Conservation (phyloP, 2,329 filamentous ascomycete species). For the Apiospora marii region DNA sequence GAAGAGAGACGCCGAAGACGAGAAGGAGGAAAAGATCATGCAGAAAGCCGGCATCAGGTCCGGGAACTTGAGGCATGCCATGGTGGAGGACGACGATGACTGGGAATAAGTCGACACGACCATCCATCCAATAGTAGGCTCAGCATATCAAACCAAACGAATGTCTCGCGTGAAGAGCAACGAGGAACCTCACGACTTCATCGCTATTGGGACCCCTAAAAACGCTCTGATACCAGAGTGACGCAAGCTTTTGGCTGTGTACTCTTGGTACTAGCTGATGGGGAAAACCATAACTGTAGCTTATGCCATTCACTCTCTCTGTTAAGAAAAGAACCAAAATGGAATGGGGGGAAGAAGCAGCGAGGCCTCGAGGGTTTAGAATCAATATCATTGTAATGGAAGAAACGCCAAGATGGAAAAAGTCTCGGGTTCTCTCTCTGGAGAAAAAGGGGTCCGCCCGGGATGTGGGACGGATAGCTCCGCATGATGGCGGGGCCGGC, state of each 20-base stretch:
- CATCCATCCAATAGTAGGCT: not conserved
- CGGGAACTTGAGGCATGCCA: constrained; percentile 56
- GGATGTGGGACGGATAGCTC: constrained; percentile 16
- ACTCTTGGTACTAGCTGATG: not conserved
- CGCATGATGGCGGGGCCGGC: constrained; percentile 14
- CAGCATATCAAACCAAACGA: not conserved
- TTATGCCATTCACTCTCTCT: not conserved
- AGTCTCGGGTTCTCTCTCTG: not conserved
- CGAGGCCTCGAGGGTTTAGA: not conserved
- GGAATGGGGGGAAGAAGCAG: not conserved
- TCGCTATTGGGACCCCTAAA: not conserved
- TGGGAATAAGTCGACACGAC: constrained; percentile 59
- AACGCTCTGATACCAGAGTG: constrained; percentile 11
- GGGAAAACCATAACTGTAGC: not conserved
- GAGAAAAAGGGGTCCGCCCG: constrained; percentile 3
- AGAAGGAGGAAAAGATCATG: constrained; percentile 63
- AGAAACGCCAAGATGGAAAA: not conserved
- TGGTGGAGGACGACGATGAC: constrained; percentile 62
- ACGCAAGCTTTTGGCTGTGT: not conserved
- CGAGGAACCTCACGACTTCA: not conserved
- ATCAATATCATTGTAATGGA: not conserved
- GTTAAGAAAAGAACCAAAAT: not conserved
- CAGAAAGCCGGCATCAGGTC: constrained; percentile 60
- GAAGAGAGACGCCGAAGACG: constrained; percentile 66
- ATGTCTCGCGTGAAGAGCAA: not conserved